Evolutionary conservation across 2,329 filamentous ascomycete genomes (phyloP), one percentile per base, ranked within the genome.

Genomic region (Pseudogymnoascus sp.): DNA sequence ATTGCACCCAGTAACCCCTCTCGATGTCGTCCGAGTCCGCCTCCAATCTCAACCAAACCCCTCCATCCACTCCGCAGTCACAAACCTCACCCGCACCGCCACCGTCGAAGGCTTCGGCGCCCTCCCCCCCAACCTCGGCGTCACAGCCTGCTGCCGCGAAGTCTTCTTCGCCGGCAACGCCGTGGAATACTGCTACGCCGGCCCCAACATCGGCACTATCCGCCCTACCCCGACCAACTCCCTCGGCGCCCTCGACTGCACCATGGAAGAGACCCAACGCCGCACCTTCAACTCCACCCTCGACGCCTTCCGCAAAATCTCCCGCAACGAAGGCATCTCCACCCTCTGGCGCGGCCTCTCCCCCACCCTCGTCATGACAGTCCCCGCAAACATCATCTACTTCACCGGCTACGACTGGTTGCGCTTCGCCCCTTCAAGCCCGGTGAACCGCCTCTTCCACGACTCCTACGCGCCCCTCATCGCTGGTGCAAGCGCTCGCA

Each of bases 391-490:
- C 73, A 94, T 99, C 67, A 97, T 99, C 67, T 99, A 99, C 76
- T 97, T 97, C 71, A 95, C 94, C 10, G 94, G 94, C 39, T 99
- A 99, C 75, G 94, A 99, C 72, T 97, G 92, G 88, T 74, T 99
- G 63, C 87, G 94, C 36, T 89, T 82, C 66, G 88, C 90, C 69
- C 78, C 79, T 1, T 77, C 77, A 42, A 96, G 90, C 67, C 92
- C 92, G 0, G 82, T 97, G 65, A 82, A 81, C 36, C 79, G 78
- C 42, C 68, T 81, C 18, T 72, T 87, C 8, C 82, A 82, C 12
- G 89, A 93, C 67, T 81, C 84, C 7, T 91, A 90, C 68, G 86
- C 89, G 5, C 92, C 94, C 0, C 80, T 99, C 1, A 79, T 89
- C 0, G 91, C 91, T 2, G 94, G 94, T 0, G 84, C 89, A 4